A percentile compares a stretch with the other conserved stretches of the same genome.
Evolutionary conservation across 2,329 filamentous ascomycete species (phyloP).

Genomic region (Trichoderma sp.): DNA sequence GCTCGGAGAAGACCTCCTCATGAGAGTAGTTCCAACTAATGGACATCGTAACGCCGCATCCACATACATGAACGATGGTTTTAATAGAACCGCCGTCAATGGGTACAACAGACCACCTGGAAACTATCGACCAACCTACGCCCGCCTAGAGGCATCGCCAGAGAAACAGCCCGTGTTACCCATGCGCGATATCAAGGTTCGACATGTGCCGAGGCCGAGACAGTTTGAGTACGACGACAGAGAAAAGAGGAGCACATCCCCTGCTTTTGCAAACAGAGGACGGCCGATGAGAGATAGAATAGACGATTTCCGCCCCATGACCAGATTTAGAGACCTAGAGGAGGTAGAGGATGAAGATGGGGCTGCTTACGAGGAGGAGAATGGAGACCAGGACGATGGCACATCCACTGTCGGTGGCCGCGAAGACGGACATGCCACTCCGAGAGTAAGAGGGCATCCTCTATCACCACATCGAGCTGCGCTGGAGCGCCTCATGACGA

Average conservation of each 20-base stretch:
- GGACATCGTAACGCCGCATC: constrained; percentile 28
- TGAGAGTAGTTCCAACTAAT: constrained; percentile 35
- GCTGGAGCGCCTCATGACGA: constrained; percentile 28
- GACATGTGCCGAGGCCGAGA: constrained; percentile 21
- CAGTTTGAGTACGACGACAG: constrained; percentile 1
- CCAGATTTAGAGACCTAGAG: constrained; percentile 22
- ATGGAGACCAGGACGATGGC: constrained; percentile 24
- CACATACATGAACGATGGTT: constrained; percentile 34
- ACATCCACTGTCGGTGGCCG: constrained; percentile 24
- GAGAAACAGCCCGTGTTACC: constrained; percentile 37
- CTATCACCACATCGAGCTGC: constrained; percentile 24
- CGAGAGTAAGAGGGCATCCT: constrained; percentile 27
- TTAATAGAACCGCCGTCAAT: constrained; percentile 28
- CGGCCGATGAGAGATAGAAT: constrained; percentile 25
- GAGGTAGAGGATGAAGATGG: constrained; percentile 19
- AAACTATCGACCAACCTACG: constrained; percentile 21
- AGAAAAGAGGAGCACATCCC: constrained; percentile 27
- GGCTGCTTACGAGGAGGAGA: background rate
- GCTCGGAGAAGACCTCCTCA: constrained; percentile 38
- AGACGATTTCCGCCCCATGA: constrained; percentile 24
- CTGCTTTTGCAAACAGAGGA: constrained; percentile 25
- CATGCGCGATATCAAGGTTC: constrained; percentile 37
- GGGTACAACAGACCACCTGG: constrained; percentile 19
- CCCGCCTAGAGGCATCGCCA: constrained; percentile 28
- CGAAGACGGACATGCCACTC: constrained; percentile 27